These are phyloP conservation scores for Xylaria nigripes DNA, from an alignment of 495 filamentous ascomycete genomes.

Conservation along the genomic window DNA sequence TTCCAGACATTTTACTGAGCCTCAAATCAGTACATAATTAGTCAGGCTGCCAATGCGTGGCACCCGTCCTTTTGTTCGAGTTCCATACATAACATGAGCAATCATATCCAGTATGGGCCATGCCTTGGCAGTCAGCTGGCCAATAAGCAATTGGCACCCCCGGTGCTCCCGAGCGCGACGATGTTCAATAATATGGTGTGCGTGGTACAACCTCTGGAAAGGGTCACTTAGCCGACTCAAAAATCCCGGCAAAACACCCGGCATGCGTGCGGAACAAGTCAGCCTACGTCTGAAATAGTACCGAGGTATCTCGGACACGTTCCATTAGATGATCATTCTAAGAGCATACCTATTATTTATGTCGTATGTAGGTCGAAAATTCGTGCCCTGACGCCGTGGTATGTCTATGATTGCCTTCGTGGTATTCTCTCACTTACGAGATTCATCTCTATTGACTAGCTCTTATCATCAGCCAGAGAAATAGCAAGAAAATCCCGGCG, in stretches of 20 bases:
- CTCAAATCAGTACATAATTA: not conserved
- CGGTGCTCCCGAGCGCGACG: conserved; percentile 6
- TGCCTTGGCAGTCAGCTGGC: conserved; percentile 6
- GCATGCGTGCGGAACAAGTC: not conserved
- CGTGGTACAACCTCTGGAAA: not conserved
- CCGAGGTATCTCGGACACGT: not conserved
- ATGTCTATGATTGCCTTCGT: too few species aligned
- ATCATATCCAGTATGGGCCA: conserved; percentile 1
- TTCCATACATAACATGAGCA: not conserved
- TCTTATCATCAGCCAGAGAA: too few species aligned
- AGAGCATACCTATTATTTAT: not conserved
- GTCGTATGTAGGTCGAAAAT: not conserved
- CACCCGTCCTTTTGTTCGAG: not conserved
- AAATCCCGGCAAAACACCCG: conserved; percentile 1
- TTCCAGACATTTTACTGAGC: not conserved
- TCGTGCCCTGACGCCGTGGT: not conserved
- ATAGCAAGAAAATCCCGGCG: not conserved
- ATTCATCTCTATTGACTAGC: too few species aligned
- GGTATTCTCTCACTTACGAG: too few species aligned
- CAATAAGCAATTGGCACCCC: conserved; percentile 1
- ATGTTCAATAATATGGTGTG: not conserved
- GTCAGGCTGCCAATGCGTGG: not conserved
- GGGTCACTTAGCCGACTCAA: not conserved
- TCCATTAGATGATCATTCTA: too few species aligned
- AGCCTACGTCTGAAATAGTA: not conserved